Evolutionary conservation across 306 rosid species (phyloP).

Genomic region (Lathyrus tuberosus): DNA sequence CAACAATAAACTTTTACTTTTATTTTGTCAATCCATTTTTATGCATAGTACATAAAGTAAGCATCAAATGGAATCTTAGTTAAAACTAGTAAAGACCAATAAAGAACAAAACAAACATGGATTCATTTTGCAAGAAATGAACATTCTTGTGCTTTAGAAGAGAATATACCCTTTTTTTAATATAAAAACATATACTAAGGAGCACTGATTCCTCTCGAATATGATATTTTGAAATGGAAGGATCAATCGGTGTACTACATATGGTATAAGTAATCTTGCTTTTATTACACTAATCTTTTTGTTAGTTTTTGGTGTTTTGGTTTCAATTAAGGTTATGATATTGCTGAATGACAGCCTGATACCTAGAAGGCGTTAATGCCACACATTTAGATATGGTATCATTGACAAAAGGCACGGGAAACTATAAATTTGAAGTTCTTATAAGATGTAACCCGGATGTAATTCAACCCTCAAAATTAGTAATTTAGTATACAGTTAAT

Average conservation of each 20-base stretch:
- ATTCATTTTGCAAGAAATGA: conserved; percentile 19
- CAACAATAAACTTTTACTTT: conserved; percentile 9
- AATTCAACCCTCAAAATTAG: neutral
- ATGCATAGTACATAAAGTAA: conserved; percentile 18
- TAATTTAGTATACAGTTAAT: neutral
- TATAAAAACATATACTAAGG: neutral
- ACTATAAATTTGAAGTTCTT: neutral
- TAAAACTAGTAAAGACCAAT: conserved; percentile 10
- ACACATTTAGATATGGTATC: neutral
- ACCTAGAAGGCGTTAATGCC: neutral
- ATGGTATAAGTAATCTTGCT: conserved; percentile 20
- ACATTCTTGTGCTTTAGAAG: conserved; percentile 9
- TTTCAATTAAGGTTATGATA: conserved; percentile 28
- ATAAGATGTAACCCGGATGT: conserved; percentile 1
- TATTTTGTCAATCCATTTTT: conserved; percentile 20
- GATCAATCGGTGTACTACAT: conserved; percentile 23
- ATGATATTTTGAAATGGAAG: conserved; percentile 9
- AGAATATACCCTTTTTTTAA: neutral
- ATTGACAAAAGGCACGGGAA: neutral
- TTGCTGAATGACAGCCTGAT: neutral
- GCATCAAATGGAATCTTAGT: conserved; percentile 17
- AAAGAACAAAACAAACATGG: conserved; percentile 19
- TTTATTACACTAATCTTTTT: conserved; percentile 16
- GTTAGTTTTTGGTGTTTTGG: conserved; percentile 26
- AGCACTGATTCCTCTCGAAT: conserved; percentile 10